A percentile compares a stretch with the other conserved stretches of the same genome.
Evolutionary conservation across 345 rosid genomes (phyloP).

Genomic region (Tarenaya hassleriana): DNA sequence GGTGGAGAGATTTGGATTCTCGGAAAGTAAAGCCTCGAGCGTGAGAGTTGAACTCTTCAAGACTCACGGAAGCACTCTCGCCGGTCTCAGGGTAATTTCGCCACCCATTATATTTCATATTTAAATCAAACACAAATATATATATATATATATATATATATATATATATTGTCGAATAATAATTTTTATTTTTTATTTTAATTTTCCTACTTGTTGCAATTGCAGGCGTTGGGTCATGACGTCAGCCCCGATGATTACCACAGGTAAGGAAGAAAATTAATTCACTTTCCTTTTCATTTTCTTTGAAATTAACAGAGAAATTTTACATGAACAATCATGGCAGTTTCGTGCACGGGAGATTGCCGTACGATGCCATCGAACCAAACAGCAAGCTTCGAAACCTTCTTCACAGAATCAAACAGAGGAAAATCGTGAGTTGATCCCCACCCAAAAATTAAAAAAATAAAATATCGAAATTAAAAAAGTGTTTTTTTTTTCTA

Average conservation of each 20-base stretch:
- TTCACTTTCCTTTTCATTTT: not conserved
- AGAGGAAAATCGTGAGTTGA: constrained; percentile 59
- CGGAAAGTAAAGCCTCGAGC: constrained; percentile 49
- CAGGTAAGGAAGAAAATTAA: constrained; percentile 32
- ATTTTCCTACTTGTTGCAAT: not conserved
- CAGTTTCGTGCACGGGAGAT: constrained; percentile 93
- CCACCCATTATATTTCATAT: too few species aligned
- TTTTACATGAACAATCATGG: too few species aligned
- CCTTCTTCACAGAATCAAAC: constrained; percentile 56
- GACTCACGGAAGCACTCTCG: constrained; percentile 86
- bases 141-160: too few species aligned
- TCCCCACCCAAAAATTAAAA: not conserved
- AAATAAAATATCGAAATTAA: too few species aligned
- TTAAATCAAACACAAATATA: too few species aligned
- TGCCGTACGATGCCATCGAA: constrained; percentile 75
- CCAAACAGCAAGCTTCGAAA: constrained; percentile 53
- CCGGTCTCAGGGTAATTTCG: constrained; percentile 69
- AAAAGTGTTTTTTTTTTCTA: too few species aligned
- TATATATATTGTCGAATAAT: too few species aligned
- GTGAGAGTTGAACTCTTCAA: constrained; percentile 75
- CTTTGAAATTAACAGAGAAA: too few species aligned
- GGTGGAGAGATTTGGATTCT: constrained; percentile 58
- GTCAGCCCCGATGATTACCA: constrained; percentile 82
- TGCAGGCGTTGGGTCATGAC: constrained; percentile 70
- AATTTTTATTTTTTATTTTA: not conserved